These are phyloP conservation scores for Cladosporium sp. DNA, from an alignment of 2,329 filamentous ascomycete genomes.

Conservation along the genomic window DNA sequence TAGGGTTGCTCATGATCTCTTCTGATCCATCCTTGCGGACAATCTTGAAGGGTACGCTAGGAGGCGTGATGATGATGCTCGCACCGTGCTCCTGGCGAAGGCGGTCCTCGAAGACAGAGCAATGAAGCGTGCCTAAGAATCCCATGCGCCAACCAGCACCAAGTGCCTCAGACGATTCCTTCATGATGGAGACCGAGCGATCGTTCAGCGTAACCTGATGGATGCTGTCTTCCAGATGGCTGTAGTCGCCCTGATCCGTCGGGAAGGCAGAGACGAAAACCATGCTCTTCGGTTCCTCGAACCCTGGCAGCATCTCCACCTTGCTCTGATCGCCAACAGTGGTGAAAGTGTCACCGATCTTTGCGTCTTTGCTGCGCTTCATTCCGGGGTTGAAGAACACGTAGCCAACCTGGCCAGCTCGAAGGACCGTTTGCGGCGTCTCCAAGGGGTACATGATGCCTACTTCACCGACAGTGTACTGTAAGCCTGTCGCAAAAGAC, in stretches of 20 bases:
- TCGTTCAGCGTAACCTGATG: slow-evolving; percentile 91
- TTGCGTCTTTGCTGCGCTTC: slow-evolving; percentile 93
- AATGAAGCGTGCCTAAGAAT: slow-evolving; percentile 93
- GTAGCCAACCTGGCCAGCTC: slow-evolving; percentile 93
- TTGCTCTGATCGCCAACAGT: slow-evolving; percentile 66
- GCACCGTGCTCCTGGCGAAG: slow-evolving; percentile 89
- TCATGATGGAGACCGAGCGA: slow-evolving; percentile 85
- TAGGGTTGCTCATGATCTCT: slow-evolving; percentile 75
- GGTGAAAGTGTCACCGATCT: slow-evolving; percentile 93
- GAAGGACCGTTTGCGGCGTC: slow-evolving; percentile 70
- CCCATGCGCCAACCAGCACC: slow-evolving; percentile 91
- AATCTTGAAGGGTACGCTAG: slow-evolving; percentile 86
- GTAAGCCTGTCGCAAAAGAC: slow-evolving; percentile 79
- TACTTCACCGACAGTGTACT: slow-evolving; percentile 91
- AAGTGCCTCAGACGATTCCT: slow-evolving; percentile 88
- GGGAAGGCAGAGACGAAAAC: slow-evolving; percentile 97
- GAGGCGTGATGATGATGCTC: slow-evolving; percentile 93
- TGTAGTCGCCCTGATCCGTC: slow-evolving; percentile 81
- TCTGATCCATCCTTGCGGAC: slow-evolving; percentile 71
- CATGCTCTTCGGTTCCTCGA: slow-evolving; percentile 97
- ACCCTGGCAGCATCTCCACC: slow-evolving; percentile 80
- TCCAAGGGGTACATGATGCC: slow-evolving; percentile 92
- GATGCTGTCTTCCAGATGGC: slow-evolving; percentile 86
- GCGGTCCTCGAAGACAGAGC: slow-evolving; percentile 97
- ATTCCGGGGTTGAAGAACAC: slow-evolving; percentile 97